Percentiles rank a stretch among this genome's conserved stretches.
Evolutionary conservation across 1,139 yeast genomes (phyloP).

Genomic region (Geotrichum carabidarum): DNA sequence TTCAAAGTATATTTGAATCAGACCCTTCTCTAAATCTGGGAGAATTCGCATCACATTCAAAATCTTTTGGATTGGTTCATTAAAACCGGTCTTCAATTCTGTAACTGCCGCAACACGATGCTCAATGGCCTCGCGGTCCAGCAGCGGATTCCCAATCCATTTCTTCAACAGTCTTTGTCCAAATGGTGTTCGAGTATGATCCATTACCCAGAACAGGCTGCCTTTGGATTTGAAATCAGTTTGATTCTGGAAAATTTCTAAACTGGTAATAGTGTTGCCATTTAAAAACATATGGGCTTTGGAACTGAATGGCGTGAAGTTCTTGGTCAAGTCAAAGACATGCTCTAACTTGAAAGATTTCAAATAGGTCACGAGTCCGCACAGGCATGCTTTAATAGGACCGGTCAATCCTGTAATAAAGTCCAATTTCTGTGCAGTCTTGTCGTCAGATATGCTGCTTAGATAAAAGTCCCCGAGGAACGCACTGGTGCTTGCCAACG

Average conservation of each 20-base stretch:
- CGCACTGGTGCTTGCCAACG: background rate
- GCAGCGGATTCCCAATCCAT: slow-evolving; percentile 75
- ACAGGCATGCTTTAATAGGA: slow-evolving; percentile 44
- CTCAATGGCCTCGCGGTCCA: slow-evolving; percentile 49
- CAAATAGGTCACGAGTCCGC: slow-evolving; percentile 50
- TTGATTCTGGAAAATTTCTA: slow-evolving; percentile 68
- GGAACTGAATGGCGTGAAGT: slow-evolving; percentile 50
- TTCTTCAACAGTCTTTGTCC: slow-evolving; percentile 61
- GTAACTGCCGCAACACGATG: slow-evolving; percentile 60
- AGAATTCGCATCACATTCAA: slow-evolving; percentile 43
- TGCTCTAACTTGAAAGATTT: slow-evolving; percentile 56
- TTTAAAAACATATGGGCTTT: slow-evolving; percentile 60
- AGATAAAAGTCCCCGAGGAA: slow-evolving; percentile 22
- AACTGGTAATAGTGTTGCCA: slow-evolving; percentile 58
- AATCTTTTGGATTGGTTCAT: slow-evolving; percentile 45
- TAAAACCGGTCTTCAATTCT: slow-evolving; percentile 44
- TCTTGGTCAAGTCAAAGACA: slow-evolving; percentile 50
- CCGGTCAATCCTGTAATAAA: slow-evolving; percentile 18
- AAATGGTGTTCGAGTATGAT: slow-evolving; percentile 72
- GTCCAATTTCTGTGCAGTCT: slow-evolving; percentile 10
- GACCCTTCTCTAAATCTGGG: slow-evolving; percentile 64
- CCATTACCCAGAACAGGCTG: slow-evolving; percentile 69
- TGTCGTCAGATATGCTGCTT: slow-evolving; percentile 8
- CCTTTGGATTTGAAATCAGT: slow-evolving; percentile 58
- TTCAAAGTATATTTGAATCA: slow-evolving; percentile 66